Evolutionary conservation across 306 rosid genomes (phyloP).

Genomic region (Adenanthera pavonina): DNA sequence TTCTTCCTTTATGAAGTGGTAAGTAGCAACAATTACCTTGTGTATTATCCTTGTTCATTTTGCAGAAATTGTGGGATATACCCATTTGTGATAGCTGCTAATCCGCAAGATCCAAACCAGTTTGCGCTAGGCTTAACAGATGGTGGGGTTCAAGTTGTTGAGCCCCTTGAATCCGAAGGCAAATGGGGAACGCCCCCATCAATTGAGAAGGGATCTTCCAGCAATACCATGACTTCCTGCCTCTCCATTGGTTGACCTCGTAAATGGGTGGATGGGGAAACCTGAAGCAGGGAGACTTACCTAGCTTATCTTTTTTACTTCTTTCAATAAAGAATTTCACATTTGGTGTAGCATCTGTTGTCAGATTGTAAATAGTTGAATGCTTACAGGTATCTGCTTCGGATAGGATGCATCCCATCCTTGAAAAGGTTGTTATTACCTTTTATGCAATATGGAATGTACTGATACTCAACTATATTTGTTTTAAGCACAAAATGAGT

Average conservation of each 20-base stretch:
- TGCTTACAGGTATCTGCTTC: background rate
- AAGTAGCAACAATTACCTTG: background rate
- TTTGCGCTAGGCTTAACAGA: slow-evolving; percentile 91
- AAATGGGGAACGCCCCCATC: slow-evolving; percentile 95
- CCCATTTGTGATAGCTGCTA: slow-evolving; percentile 89
- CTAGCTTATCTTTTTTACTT: background rate
- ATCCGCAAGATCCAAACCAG: slow-evolving; percentile 93
- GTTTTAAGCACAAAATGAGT: background rate
- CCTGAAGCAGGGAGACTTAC: background rate
- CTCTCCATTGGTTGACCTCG: slow-evolving; percentile 4
- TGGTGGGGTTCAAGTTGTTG: slow-evolving; percentile 92
- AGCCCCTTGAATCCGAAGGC: slow-evolving; percentile 91
- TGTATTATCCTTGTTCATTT: background rate
- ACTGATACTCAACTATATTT: background rate
- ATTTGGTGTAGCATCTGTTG: background rate
- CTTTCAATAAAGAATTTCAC: background rate
- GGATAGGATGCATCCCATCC: background rate
- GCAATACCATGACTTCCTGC: slow-evolving; percentile 19
- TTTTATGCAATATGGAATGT: background rate
- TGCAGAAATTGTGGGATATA: slow-evolving; percentile 67
- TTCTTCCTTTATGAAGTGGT: background rate
- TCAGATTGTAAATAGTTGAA: background rate
- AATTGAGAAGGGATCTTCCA: slow-evolving; percentile 80
- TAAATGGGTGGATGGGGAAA: background rate
- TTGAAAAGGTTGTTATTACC: background rate